Evolutionary conservation across 108 stramenopile genomes (phyloP).

Genomic region (Conticribra weissflogii): DNA sequence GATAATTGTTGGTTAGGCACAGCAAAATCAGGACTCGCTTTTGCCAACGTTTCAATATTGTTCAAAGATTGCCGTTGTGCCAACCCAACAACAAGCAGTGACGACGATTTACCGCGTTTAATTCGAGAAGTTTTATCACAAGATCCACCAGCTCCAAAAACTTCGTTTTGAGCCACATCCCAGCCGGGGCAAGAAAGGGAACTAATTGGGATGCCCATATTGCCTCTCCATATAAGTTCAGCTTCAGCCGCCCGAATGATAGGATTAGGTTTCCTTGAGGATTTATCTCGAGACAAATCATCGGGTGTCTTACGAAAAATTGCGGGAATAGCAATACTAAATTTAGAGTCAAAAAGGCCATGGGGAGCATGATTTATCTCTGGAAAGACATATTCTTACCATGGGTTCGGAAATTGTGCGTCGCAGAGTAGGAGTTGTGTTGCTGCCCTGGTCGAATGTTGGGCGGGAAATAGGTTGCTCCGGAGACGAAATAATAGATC

Average conservation of each 20-base stretch:
- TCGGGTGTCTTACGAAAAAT: too few relatives aligned
- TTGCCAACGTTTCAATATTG: too few relatives aligned
- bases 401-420: constrained; percentile 38
- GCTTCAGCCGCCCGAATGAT: background rate
- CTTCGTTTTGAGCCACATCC: background rate
- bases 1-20: constrained; percentile 19
- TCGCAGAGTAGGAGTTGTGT: constrained; percentile 11
- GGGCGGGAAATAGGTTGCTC: too few relatives aligned
- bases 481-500: too few relatives aligned
- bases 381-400: background rate
- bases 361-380: background rate
- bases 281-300: too few relatives aligned
- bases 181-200: constrained; percentile 41
- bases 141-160: too few relatives aligned
- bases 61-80: constrained; percentile 23
- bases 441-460: background rate
- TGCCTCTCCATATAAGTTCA: constrained; percentile 30
- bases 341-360: too few relatives aligned
- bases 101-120: background rate
- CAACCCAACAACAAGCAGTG: constrained; percentile 34
- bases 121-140: background rate
- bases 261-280: background rate
- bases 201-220: constrained; percentile 24
- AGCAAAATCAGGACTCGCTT: too few relatives aligned
- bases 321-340: too few relatives aligned